Percentiles rank a stretch among this genome's conserved stretches.
Conservation (phyloP, 2,329 filamentous ascomycete species). For the Diaporthe sp. region DNA sequence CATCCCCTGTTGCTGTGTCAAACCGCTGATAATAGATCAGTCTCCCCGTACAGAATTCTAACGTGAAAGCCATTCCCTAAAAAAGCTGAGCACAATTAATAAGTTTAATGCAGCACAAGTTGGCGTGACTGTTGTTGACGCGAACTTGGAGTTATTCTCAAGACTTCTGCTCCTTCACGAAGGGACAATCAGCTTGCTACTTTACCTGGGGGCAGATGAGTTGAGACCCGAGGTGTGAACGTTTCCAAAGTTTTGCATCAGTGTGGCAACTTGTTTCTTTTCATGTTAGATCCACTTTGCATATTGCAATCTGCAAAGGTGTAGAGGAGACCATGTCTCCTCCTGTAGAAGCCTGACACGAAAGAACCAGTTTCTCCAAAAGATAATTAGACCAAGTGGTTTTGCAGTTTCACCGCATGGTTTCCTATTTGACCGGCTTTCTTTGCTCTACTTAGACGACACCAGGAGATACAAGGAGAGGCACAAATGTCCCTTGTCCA, state of each 20-base stretch:
- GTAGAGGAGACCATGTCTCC: no score
- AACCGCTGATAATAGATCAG: background rate
- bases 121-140: background rate
- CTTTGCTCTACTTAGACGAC: slow-evolving; percentile 10
- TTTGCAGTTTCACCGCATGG: slow-evolving; percentile 2
- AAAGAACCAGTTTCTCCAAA: background rate
- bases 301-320: background rate
- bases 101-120: no score
- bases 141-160: background rate
- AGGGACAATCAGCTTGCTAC: background rate
- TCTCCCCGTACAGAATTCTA: background rate
- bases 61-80: background rate
- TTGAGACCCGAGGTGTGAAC: background rate
- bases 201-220: background rate
- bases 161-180: background rate
- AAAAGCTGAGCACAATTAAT: background rate
- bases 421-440: background rate
- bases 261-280: background rate
- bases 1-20: no score
- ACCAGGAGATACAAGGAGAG: background rate
- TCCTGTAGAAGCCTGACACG: background rate
- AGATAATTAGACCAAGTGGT: background rate
- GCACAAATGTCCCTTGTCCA: background rate
- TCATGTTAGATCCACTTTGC: background rate
- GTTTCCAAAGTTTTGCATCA: background rate